phyloP scores from a whole-genome alignment of 2,329 filamentous ascomycete species.

The Exophiala bonariae region DNA sequence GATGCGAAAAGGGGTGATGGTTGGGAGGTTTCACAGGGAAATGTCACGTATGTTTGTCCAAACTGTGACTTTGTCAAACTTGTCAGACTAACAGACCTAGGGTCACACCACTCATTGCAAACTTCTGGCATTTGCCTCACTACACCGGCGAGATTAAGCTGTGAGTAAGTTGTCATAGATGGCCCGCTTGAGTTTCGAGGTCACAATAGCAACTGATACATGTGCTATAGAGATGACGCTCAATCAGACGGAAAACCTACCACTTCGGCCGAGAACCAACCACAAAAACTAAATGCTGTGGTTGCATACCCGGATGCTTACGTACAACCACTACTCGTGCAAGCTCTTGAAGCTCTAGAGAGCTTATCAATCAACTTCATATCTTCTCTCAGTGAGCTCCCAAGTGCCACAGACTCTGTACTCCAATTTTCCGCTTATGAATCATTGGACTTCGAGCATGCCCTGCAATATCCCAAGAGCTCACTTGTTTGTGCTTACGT shows the following conservation, averaged over 20 bases:
- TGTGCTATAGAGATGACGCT: not conserved
- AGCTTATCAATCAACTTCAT: constrained; percentile 57
- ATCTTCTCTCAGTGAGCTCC: constrained; percentile 49
- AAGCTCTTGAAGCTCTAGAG: constrained; percentile 68
- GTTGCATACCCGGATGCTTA: constrained; percentile 86
- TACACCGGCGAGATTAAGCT: constrained; percentile 74
- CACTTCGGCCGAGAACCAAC: not conserved
- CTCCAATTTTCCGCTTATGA: constrained; percentile 89
- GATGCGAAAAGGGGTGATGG: constrained; percentile 79
- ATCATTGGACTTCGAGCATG: constrained; percentile 77
- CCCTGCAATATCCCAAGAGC: constrained; percentile 60
- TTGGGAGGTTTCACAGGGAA: constrained; percentile 84
- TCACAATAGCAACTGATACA: not conserved
- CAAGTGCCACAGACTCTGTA: constrained; percentile 48
- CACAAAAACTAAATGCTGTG: constrained; percentile 62
- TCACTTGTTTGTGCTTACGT: constrained; percentile 85
- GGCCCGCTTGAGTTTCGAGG: too few species aligned
- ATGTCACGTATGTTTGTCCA: constrained; percentile 65
- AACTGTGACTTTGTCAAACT: constrained; percentile 28
- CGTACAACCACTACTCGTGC: constrained; percentile 79
- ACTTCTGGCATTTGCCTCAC: constrained; percentile 77
- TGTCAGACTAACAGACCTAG: constrained; percentile 46
- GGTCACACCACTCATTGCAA: constrained; percentile 86
- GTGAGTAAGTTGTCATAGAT: constrained; percentile 59
- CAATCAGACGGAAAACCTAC: not conserved